Base-by-base conservation (phyloP, 257 asterid genomes). In the Ehretia macrophylla region DNA sequence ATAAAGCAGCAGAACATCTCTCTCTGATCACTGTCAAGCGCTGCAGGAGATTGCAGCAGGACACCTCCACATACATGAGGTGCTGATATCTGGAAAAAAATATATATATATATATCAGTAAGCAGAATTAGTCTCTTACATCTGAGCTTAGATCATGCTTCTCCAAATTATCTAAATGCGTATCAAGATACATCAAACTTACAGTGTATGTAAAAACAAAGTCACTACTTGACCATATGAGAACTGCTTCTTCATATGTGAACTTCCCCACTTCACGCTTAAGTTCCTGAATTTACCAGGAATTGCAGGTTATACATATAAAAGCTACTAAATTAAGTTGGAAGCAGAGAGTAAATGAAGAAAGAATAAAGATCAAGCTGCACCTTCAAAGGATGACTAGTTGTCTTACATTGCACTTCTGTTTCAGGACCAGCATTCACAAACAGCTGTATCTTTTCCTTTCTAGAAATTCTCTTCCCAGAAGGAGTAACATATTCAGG, bases 381-480 rank as follows among this genome's bases (percentile, higher is more conserved):
- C 72, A 93, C 99, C 97, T 87, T 89, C 60, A 93, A 72, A 46
- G 95, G 90, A 82, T 89, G 97, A 78, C 92, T 81, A 59, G 78
- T 68, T 32, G 87, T 72, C 75, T 72, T 83, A 62, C 83, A 83
- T 48, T 79, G 45, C 75, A 89, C 68, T 69, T 85, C 88, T 11
- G 82, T 72, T 72, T 68, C 94, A 11, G 81, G 74, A 74, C 94
- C 94, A 69, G 86, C 79, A 64, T 80, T 81, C 40, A 86, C 83
- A 63, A 80, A 75, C 61, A 93, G 69, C 66, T 63, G 72, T 73
- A 93, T 86, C 82, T 81, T 89, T 81, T 93, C 99, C 44, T 76
- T 83, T 72, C 86, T 93, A 14, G 99, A 64, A 12, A 89, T 75
- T 76, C 83, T 89, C 82, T 81, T 86, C 46, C 85, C 96, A 58